Evolutionary conservation across 2,329 filamentous ascomycete genomes (phyloP), one percentile per base, ranked within the genome.

Genomic region (Penicillium paneum): DNA sequence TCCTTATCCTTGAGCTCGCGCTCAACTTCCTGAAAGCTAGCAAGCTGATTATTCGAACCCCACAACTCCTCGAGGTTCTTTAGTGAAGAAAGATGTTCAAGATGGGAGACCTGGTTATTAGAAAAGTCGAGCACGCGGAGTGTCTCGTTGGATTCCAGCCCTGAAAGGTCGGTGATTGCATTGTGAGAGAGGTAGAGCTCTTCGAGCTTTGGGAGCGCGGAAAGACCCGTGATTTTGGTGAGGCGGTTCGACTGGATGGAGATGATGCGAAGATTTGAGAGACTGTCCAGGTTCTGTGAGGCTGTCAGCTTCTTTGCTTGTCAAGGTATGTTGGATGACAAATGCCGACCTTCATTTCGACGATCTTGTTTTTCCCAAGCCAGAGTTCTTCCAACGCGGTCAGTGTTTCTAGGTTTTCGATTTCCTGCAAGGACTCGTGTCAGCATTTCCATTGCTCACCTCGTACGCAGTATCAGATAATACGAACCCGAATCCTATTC

Each of bases 111-210:
- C 64, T 87, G 83, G 72, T 99, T 99, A 72, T 91, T 91, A 58
- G 90, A 92, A 58, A 99, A 87, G 69, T 99, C 94, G 42, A 99
- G 78, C 7, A 93, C 85, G 32, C 84, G 85, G 36, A 99, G 82
- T 42, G 84, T 83, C 3, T 77, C 72, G 67, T 87, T 87, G 55
- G 77, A 70, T 65, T 88, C 83, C 3, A 97, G 79, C 0, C 91
- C 91, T 2, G 84, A 81, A 11, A 97, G 81, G 1, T 85, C 84
- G 17, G 86, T 86, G 43, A 99, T 81, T n/a, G 88, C 84, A 71
- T 99, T 99, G 79, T 99, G 91, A 5, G 91, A 95, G 62, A 97
- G 88, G 75, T 99, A 97, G 12, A 99, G 82, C 74, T 99, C 94
- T 74, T 97, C 90, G 0, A 99, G 85, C 46, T 85, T 83, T 5